These are phyloP conservation scores for Xerocomellus intermedius DNA, from an alignment of 768 basidiomycete species.

Conservation along the genomic window DNA sequence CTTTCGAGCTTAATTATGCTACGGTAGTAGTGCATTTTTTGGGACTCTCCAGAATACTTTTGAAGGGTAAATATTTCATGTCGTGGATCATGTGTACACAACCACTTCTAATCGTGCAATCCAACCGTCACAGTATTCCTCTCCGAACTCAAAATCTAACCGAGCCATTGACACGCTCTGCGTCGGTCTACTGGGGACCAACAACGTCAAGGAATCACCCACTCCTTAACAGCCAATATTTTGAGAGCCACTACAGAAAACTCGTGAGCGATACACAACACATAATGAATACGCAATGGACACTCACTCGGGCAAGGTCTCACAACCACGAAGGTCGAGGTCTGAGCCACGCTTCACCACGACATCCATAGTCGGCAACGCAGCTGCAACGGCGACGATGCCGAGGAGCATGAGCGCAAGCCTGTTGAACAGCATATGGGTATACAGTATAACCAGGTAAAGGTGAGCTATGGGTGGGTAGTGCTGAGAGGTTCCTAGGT, in stretches of 20 bases:
- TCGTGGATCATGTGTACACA: too few relatives aligned
- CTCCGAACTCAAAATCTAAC: too few relatives aligned
- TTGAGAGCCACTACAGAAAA: neutral
- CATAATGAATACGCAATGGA: neutral
- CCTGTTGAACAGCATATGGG: slow-evolving; percentile 12
- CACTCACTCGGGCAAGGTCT: neutral
- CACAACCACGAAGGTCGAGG: neutral
- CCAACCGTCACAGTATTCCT: too few relatives aligned
- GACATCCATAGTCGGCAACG: neutral
- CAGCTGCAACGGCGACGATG: neutral
- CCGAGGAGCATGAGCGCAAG: neutral
- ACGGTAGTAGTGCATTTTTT: too few relatives aligned
- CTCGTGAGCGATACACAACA: neutral
- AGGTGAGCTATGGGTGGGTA: too few relatives aligned
- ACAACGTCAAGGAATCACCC: too few relatives aligned
- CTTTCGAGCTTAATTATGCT: too few relatives aligned
- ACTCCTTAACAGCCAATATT: neutral
- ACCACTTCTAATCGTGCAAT: too few relatives aligned
- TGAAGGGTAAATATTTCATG: too few relatives aligned
- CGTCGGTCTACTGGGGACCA: too few relatives aligned
- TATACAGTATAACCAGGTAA: neutral
- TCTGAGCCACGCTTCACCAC: neutral
- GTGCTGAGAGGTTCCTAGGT: neutral
- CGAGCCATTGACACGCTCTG: too few relatives aligned
- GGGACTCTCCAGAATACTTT: too few relatives aligned